Conservation (phyloP, 2,329 filamentous ascomycete species). For the Chalaropsis thielavioides region DNA sequence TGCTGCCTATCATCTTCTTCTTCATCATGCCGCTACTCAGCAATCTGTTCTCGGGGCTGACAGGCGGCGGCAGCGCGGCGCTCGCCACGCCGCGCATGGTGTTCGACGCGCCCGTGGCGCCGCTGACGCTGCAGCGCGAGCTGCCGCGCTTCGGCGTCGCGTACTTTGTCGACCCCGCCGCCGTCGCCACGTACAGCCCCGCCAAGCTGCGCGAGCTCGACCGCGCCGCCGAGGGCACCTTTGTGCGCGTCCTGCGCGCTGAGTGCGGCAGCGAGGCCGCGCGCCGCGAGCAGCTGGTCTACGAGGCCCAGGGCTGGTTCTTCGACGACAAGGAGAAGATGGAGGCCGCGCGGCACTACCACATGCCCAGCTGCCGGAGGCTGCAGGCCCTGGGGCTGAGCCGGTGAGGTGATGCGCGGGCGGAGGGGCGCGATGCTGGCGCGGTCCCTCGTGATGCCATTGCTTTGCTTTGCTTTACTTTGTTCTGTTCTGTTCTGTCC, state of each 20-base stretch:
- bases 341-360: slow-evolving; percentile 46
- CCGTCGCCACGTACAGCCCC: slow-evolving; percentile 55
- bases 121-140: slow-evolving; percentile 58
- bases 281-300: slow-evolving; percentile 49
- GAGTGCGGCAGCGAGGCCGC: slow-evolving; percentile 63
- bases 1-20: slow-evolving; percentile 78
- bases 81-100: slow-evolving; percentile 49
- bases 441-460: background rate
- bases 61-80: slow-evolving; percentile 29
- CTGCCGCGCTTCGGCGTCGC: slow-evolving; percentile 58
- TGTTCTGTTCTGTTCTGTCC: background rate
- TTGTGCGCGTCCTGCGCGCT: slow-evolving; percentile 50
- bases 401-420: slow-evolving; percentile 16
- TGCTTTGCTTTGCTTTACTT: background rate
- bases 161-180: slow-evolving; percentile 72
- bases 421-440: background rate
- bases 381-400: slow-evolving; percentile 31
- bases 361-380: slow-evolving; percentile 39
- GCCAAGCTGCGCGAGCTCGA: slow-evolving; percentile 64
- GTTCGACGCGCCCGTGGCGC: slow-evolving; percentile 56
- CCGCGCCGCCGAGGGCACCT: slow-evolving; percentile 57
- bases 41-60: slow-evolving; percentile 54
- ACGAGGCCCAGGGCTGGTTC: slow-evolving; percentile 80
- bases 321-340: slow-evolving; percentile 68
- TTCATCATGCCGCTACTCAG: slow-evolving; percentile 76